phyloP scores from a whole-genome alignment of 225 moss, liverwort and hornwort genomes.

The Climacium dendroides region DNA sequence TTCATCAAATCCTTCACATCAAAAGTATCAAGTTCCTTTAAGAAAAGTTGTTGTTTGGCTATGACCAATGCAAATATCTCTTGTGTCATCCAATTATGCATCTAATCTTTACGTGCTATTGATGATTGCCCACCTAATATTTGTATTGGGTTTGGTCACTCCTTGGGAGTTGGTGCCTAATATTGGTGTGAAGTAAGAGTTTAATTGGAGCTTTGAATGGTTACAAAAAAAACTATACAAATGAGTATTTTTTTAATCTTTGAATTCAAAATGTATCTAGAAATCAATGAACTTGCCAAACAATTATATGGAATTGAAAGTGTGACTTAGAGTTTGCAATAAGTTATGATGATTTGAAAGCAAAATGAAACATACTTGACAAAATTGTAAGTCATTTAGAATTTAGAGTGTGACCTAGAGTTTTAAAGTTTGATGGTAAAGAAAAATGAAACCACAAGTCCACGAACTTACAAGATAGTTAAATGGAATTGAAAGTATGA shows the following conservation, averaged over 20 bases:
- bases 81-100: neutral
- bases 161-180: neutral
- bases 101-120: neutral
- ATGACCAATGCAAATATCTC: neutral
- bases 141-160: neutral
- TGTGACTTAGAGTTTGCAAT: neutral
- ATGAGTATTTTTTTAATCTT: neutral
- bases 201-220: neutral
- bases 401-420: neutral
- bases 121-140: neutral
- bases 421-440: neutral
- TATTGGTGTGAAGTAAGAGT: fast-evolving
- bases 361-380: neutral
- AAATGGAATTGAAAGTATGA: too few species aligned
- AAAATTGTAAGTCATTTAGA: neutral
- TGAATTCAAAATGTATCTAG: neutral
- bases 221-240: neutral
- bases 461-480: too few species aligned
- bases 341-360: neutral
- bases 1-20: neutral
- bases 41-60: neutral
- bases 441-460: too few species aligned
- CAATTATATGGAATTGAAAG: neutral
- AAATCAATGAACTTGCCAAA: neutral
- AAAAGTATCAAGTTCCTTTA: neutral